phyloP scores from a whole-genome alignment of 139 green algal species.

The Tetratostichococcus sp. region DNA sequence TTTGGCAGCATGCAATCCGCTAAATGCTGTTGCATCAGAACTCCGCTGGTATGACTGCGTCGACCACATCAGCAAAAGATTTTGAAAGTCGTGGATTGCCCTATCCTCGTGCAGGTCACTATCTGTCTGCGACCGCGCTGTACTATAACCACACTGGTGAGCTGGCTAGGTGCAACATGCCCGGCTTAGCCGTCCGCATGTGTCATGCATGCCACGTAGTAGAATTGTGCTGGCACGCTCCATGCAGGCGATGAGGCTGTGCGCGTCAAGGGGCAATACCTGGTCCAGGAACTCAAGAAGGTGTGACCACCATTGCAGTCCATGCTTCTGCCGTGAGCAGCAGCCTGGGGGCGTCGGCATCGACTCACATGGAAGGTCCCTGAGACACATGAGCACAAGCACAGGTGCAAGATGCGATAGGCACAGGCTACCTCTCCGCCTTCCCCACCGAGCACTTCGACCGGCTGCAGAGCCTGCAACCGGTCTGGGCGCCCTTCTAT shows the following conservation, averaged over 20 bases:
- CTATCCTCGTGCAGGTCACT: constrained; percentile 39
- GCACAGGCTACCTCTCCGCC: constrained; percentile 56
- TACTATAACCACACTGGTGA: constrained; percentile 35
- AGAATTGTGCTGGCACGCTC: neutral
- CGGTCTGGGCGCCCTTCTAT: constrained; percentile 66
- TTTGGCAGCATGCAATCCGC: too few species aligned
- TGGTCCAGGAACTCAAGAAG: constrained; percentile 22
- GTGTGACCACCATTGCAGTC: neutral
- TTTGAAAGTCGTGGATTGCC: too few species aligned
- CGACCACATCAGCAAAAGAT: too few species aligned
- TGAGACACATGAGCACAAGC: too few species aligned
- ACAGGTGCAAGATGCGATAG: constrained; percentile 14
- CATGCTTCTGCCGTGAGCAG: too few species aligned
- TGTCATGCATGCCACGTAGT: too few species aligned
- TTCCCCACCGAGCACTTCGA: constrained; percentile 61
- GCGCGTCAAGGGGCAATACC: neutral
- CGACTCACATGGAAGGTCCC: too few species aligned
- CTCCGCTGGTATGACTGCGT: too few species aligned
- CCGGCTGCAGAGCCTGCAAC: constrained; percentile 42
- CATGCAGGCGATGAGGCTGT: constrained; percentile 11
- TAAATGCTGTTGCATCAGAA: too few species aligned
- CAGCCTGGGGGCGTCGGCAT: too few species aligned
- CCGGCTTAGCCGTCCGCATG: too few species aligned
- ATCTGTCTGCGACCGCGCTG: constrained; percentile 44
- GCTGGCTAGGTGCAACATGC: neutral